Base-by-base conservation (phyloP, 2,329 filamentous ascomycete species). In the Penicillium verrucosum region DNA sequence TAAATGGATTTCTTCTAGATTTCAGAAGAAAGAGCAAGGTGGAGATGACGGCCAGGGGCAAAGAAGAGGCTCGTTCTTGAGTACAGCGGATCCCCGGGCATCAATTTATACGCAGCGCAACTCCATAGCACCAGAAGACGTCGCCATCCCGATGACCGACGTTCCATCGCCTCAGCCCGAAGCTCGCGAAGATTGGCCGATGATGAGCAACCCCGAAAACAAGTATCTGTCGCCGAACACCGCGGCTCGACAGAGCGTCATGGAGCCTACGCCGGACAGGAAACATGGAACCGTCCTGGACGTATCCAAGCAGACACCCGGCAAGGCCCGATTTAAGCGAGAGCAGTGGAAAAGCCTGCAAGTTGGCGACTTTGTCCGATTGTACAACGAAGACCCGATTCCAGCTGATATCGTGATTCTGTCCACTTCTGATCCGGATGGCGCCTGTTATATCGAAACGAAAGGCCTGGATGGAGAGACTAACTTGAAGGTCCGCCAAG, bases 381-480 rank as follows among this genome's bases (percentile, higher is more conserved):
- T 99, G 49, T 97, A 97, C 77, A 97, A 95, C 68, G 89, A 96
- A 64, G 94, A 99, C 68, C 92, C 96, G 65, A 85, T 99, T 25
- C 95, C 94, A 1, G 93, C 94, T 46, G 94, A 99, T 74, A 81
- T 99, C 45, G 88, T 97, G 46, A 89, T 99, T 42, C 78, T 99
- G 25, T 90, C 94, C 2, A 97, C 94, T 0, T 96, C 94, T 2
- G 94, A 97, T 66, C 83, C 89, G 0, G 94, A 99, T 66, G 94
- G 94, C 49, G 90, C 90, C 37, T 99, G 94, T 75, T 99, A 97
- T 67, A 89, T 99, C 23, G 94, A 99, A 76, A 99, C 94, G 2
- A 99, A 97, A 80, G 97, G 96, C 71, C 73, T 99, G 79, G 94
- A 99, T 69, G 94, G 94, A 49, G 94, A 99, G 77, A 99, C 94